Evolutionary conservation across 2,329 filamentous ascomycete species (phyloP).

Genomic region (Aspergillus quadricinctus): DNA sequence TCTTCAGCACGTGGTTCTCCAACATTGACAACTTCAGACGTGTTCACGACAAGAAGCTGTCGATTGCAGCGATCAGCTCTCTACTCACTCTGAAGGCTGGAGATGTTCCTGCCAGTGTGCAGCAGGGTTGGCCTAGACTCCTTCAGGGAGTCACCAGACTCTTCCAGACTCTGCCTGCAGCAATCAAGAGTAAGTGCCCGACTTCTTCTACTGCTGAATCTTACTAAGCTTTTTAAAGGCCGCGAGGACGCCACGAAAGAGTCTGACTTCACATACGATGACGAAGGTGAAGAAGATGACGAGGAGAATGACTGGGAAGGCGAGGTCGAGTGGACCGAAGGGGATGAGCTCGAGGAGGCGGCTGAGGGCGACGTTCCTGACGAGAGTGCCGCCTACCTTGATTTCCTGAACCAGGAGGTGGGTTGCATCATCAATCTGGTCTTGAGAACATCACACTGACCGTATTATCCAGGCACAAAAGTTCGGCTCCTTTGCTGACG

Average conservation of each 20-base stretch:
- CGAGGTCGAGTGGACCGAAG: slow-evolving; percentile 65
- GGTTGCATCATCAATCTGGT: slow-evolving; percentile 19
- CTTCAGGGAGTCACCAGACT: slow-evolving; percentile 83
- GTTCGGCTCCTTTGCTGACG: slow-evolving; percentile 67
- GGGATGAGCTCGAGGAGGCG: slow-evolving; percentile 59
- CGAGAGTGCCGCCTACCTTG: slow-evolving; percentile 88
- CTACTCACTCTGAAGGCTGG: slow-evolving; percentile 74
- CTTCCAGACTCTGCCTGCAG: slow-evolving; percentile 85
- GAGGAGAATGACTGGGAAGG: slow-evolving; percentile 81
- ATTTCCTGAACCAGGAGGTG: slow-evolving; percentile 91
- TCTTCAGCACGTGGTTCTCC: slow-evolving; percentile 97
- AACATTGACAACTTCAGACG: slow-evolving; percentile 90
- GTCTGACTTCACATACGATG: slow-evolving; percentile 73
- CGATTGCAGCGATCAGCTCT: slow-evolving; percentile 85
- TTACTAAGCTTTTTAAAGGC: slow-evolving; percentile 47
- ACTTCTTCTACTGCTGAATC: not conserved
- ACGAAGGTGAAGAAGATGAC: slow-evolving; percentile 69
- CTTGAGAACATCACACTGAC: slow-evolving; percentile 11
- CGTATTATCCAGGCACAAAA: slow-evolving; percentile 63
- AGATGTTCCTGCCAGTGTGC: slow-evolving; percentile 85
- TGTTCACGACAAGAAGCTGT: slow-evolving; percentile 98
- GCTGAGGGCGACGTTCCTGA: slow-evolving; percentile 68
- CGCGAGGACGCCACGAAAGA: slow-evolving; percentile 89
- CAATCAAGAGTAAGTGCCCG: slow-evolving; percentile 67
- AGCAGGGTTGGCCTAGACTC: slow-evolving; percentile 89